A percentile compares a stretch with the other conserved stretches of the same genome.
phyloP scores from a whole-genome alignment of 2,329 filamentous ascomycete species.

The Pseudogymnoascus sp. region DNA sequence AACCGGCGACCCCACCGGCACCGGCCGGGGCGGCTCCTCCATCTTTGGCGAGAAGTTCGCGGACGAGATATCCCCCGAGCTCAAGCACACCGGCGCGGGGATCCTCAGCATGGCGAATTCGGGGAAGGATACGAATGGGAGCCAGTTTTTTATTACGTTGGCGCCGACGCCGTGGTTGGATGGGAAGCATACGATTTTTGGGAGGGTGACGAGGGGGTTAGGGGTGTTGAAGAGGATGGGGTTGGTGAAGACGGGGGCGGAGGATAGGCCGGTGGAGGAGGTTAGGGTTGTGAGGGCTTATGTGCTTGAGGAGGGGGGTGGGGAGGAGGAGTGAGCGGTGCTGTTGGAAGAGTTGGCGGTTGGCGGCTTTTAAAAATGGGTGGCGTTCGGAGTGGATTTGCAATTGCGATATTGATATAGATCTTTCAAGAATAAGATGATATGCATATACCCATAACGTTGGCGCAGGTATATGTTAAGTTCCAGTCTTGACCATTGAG shows the following conservation, averaged over 20 bases:
- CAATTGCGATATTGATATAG: not conserved
- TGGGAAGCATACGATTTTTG: slow-evolving; percentile 95
- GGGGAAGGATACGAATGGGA: slow-evolving; percentile 87
- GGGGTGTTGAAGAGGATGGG: slow-evolving; percentile 80
- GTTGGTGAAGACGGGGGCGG: slow-evolving; percentile 69
- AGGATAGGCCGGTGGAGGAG: slow-evolving; percentile 74
- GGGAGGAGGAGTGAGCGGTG: slow-evolving; percentile 29
- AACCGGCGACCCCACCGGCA: slow-evolving; percentile 88
- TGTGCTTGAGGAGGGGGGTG: slow-evolving; percentile 45
- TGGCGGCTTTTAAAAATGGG: not conserved
- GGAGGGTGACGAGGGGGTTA: slow-evolving; percentile 77
- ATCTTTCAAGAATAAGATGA: not conserved
- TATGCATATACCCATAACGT: not conserved
- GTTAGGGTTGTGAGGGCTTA: slow-evolving; percentile 69
- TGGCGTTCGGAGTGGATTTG: not conserved
- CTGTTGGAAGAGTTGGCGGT: not conserved
- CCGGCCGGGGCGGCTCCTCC: slow-evolving; percentile 75
- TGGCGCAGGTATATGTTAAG: not conserved
- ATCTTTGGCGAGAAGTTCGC: slow-evolving; percentile 93
- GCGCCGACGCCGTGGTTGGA: slow-evolving; percentile 94
- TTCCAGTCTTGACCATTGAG: not conserved
- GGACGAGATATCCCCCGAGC: slow-evolving; percentile 69
- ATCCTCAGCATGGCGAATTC: slow-evolving; percentile 96
- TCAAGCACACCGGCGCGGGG: slow-evolving; percentile 90
- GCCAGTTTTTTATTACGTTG: slow-evolving; percentile 92